Conservation (phyloP, 305 asterid species). For the Euphrasia arctica region DNA sequence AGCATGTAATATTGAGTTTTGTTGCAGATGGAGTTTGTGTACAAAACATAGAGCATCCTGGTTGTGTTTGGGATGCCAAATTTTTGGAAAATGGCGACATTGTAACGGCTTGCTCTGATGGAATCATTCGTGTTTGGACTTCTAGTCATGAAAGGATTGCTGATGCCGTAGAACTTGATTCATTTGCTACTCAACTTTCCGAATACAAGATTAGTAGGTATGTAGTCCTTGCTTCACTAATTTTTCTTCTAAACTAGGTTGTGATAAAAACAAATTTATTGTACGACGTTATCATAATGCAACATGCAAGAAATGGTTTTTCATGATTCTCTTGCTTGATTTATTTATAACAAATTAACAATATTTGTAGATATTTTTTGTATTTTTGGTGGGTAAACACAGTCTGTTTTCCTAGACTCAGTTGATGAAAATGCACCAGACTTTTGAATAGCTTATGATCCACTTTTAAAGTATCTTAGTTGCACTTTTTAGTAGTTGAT, state of each 20-base stretch:
- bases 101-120: conserved; percentile 96
- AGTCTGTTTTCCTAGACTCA: conserved; percentile 11
- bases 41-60: conserved; percentile 95
- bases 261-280: too few species aligned
- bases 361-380: too few species aligned
- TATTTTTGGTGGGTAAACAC: too few species aligned
- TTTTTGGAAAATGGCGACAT: conserved; percentile 87
- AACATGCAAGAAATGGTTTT: conserved; percentile 1
- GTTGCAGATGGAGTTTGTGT: conserved; percentile 87
- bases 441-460: conserved; percentile 13
- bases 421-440: conserved; percentile 8
- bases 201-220: conserved; percentile 88
- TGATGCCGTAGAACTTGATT: conserved; percentile 60
- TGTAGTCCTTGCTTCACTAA: conserved; percentile 17
- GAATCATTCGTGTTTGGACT: conserved; percentile 92
- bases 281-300: not conserved
- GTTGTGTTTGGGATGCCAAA: conserved; percentile 97
- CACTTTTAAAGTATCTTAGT: conserved; percentile 3
- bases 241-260: conserved; percentile 8
- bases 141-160: conserved; percentile 60
- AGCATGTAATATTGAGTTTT: conserved; percentile 27
- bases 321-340: conserved; percentile 18
- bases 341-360: not conserved
- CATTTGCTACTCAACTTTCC: conserved; percentile 58
- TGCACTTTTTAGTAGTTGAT: conserved; percentile 4